Evolutionary conservation across 192 early-diverging fungal species (phyloP), one percentile per base, ranked within the genome.

Genomic region (Coemansia javaensis): DNA sequence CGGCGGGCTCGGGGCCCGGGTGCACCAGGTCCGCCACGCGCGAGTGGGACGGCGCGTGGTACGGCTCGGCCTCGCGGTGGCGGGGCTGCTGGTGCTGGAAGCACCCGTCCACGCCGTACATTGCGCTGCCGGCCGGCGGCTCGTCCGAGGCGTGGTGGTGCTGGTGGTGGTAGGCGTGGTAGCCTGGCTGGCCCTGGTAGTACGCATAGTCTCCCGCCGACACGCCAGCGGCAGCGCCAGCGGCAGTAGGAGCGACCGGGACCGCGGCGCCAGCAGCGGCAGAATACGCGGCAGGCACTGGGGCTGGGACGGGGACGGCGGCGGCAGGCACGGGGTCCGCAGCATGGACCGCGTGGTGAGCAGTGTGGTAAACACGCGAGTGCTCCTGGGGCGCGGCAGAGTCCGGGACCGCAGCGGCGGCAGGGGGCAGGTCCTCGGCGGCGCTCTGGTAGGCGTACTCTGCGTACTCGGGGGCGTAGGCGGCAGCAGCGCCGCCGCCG

Each of bases 1-100:
- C 34, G 9, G 32, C 31, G 35, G 10, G 20, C 8, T 37, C 41
- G 16, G 43, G 33, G 32, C 16, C 13, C 5, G 58, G 6, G 13
- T 51, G 58, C 25, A 56, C 20, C 35, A 56, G 32, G 14, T 65
- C 49, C 27, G 47, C 32, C 11, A 51, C 44, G 13, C 48, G 40
- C 31, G 57, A 46, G 16, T 59, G 57, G n/a, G 46, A 44, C 21
- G 47, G 15, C 21, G 50, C 31, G 25, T 59, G 56, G 24, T 25
- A 4, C 24, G 24, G 24, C 24, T 25, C 24, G 24, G 24, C 24
- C 3, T 25, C 25, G 7, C 25, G 25, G 4, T 3, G 25, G 4
- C 25, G 7, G 25, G 4, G 4, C 4, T 27, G 25, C 4, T 27
- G 3, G 25, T 27, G 25, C 25, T 27, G 25, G 3, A 27, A 27